Evolutionary conservation across 1,284 basidiomycete species (phyloP).

Genomic region (Fomitopsis schrenkii): DNA sequence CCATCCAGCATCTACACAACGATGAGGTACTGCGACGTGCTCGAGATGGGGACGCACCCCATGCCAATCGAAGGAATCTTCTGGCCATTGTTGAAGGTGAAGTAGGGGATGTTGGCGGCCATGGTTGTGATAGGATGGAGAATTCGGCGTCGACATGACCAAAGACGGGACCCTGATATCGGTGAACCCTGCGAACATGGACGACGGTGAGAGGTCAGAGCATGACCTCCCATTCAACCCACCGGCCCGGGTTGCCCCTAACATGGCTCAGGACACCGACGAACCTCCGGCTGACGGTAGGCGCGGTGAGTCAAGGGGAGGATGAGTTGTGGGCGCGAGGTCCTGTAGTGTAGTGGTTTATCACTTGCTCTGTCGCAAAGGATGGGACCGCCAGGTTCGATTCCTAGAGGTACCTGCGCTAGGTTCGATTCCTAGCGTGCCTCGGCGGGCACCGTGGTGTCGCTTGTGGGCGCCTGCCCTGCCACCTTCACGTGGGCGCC

Average conservation of each 20-base stretch:
- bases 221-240: neutral
- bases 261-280: neutral
- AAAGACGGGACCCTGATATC: neutral
- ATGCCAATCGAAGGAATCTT: conserved; percentile 18
- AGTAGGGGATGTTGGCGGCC: conserved; percentile 4
- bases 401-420: too few species aligned
- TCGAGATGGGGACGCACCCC: conserved; percentile 11
- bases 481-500: too few species aligned
- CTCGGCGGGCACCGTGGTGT: too few species aligned
- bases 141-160: neutral
- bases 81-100: conserved; percentile 6
- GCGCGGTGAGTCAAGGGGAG: neutral
- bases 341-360: conserved; percentile 4
- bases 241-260: neutral
- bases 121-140: neutral
- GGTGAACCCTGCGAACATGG: neutral
- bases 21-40: neutral
- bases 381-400: neutral
- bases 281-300: neutral
- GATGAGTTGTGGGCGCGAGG: neutral
- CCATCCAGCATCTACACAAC: conserved; percentile 18
- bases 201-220: neutral
- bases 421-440: too few species aligned
- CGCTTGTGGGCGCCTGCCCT: too few species aligned
- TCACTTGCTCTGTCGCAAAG: neutral